Evolutionary conservation across 345 rosid species (phyloP), one percentile per base, ranked within the genome.

Genomic region (Eucalyptus pauciflora): DNA sequence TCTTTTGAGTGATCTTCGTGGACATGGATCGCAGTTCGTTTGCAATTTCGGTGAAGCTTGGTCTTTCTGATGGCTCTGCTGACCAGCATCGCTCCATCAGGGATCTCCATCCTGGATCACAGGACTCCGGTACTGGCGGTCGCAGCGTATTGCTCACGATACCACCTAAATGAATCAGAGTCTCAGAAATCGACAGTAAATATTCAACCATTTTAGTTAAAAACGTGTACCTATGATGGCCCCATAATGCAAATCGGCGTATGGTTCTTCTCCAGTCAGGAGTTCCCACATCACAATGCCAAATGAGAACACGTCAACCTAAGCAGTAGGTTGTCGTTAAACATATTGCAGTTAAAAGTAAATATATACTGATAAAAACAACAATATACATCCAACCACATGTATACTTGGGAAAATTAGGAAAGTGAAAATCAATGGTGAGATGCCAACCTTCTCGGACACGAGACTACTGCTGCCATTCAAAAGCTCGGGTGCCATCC

Each of bases 21-120:
- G 94, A 91, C 93, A 95, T 91, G 69, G 94, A 90, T 7, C 96
- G 93, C n/a, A 95, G 90, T 54, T 90, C 94, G 3, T 90, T 89
- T 20, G 92, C 97, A 20, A 95, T 91, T 76, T 90, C 93, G 0
- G 95, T 94, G 93, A 94, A 95, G 91, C 85, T 94, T 1, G 96
- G 97, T 86, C 97, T 94, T 88, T 94, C 96, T 25, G 93, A 86
- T 67, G 95, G 96, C 76, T 95, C 97, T 12, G 97, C 43, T 48
- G 96, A 92, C 96, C 97, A 94, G 91, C 97, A 95, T 85, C 96
- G 93, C 90, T 95, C 97, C 96, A 94, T 95, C 89, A 95, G 88
- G 24, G 94, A 93, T 89, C 90, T 93, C 97, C 97, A 95, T 20
- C 93, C 96, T 1, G 89, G 90, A 45, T 94, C 95, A 79, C 95